Conservation (phyloP, 2,329 filamentous ascomycete genomes). For the Fulvia fulva region DNA sequence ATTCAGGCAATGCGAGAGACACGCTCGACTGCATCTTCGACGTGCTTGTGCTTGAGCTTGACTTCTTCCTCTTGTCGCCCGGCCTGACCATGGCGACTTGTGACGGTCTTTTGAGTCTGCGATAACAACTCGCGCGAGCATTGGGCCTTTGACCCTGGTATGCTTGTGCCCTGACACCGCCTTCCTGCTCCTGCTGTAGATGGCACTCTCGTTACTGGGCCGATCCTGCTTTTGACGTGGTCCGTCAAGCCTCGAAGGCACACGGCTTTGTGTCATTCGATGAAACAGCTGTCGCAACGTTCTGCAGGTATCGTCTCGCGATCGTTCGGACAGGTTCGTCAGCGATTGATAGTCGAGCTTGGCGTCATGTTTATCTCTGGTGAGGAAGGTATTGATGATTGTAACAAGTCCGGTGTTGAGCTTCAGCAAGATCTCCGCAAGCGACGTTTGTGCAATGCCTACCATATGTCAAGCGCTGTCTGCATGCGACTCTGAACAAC, state of each 20-base stretch:
- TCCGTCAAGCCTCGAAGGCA: neutral
- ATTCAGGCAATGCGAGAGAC: slow-evolving; percentile 1
- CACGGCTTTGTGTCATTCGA: slow-evolving; percentile 13
- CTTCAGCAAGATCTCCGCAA: slow-evolving; percentile 44
- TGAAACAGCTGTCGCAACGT: slow-evolving; percentile 39
- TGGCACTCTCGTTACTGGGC: neutral
- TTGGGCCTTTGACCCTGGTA: slow-evolving; percentile 19
- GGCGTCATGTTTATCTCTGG: slow-evolving; percentile 32
- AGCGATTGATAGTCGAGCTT: slow-evolving; percentile 43
- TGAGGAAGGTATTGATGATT: slow-evolving; percentile 45
- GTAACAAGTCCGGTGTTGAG: slow-evolving; percentile 46
- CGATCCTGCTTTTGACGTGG: neutral
- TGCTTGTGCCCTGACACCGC: slow-evolving; percentile 9
- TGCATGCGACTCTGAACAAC: no score
- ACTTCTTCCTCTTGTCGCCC: slow-evolving; percentile 21
- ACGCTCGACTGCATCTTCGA: slow-evolving; percentile 9
- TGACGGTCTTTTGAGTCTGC: slow-evolving; percentile 27
- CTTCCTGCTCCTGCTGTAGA: neutral
- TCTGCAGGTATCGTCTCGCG: slow-evolving; percentile 42
- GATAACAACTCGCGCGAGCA: slow-evolving; percentile 29
- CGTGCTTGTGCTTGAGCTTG: neutral
- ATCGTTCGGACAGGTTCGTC: slow-evolving; percentile 44
- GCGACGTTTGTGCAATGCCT: slow-evolving; percentile 46
- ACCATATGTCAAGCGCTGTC: slow-evolving; percentile 7
- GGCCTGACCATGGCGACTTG: slow-evolving; percentile 29